Evolutionary conservation across 164 flowering plant species (phyloP), one percentile per base, ranked within the genome.

Genomic region (Chimonanthus praecox): DNA sequence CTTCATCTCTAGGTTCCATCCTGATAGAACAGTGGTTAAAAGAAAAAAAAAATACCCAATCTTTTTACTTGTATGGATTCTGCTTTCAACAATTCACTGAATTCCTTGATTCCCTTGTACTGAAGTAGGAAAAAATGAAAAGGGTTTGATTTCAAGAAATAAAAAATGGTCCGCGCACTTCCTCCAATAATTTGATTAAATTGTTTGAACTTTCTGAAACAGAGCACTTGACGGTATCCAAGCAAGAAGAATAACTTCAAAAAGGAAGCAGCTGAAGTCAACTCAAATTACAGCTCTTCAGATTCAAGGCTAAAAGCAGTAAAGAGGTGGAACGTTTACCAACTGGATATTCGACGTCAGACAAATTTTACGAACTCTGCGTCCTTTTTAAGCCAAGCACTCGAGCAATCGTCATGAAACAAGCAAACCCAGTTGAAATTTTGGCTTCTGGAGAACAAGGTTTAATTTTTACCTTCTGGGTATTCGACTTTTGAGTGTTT

Each of bases 1-100:
- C 88, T 73, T 88, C 90, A 80, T 88, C 90, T 20, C 82, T 84
- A 11, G 78, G 7, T 16, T 80, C 78, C 88, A 85, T 81, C 74
- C 71, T 75, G 54, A 71, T 48, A 47, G 7, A 71, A 71, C 47
- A 15, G 51, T 61, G 66, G 33, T 33, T 33, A 33, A 33, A 33
- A 33, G 33, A 33, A 33, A 33, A 20, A 20, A 20, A 33, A 33
- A 33, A 33, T 33, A 33, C 33, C 33, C 33, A 0, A 33, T 33
- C 33, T 64, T 45, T 72, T 72, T 71, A 18, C 18, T 68, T 73
- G 76, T 75, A 47, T 68, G 68, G 4, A 51, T 63, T n/a, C 50
- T 47, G 15, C 10, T 60, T 62, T 58, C 67, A 16, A 58, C 21
- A 58, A 54, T 47, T 65, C 15, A 51, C 63, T 69, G 21, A 62